Evolutionary conservation across 768 basidiomycete genomes (phyloP).

Genomic region (Russula dissimulans): DNA sequence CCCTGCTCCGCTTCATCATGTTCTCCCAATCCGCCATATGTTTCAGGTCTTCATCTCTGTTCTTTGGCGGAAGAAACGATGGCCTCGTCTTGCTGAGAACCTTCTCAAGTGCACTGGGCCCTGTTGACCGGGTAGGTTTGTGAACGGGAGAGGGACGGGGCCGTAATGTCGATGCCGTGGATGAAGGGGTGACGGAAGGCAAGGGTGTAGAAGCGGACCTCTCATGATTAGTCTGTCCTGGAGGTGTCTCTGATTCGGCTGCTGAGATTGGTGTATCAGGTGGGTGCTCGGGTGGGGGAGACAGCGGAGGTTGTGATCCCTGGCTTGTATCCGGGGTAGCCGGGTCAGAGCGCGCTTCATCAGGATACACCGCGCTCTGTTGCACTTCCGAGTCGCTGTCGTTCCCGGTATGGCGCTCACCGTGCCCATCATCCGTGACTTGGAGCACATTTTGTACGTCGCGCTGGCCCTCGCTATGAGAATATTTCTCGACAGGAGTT

Average conservation of each 20-base stretch:
- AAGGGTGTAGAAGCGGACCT: conserved; percentile 20
- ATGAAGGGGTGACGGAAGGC: conserved; percentile 27
- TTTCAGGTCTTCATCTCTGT: conserved; percentile 63
- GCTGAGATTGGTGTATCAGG: conserved; percentile 17
- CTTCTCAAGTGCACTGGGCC: conserved; percentile 68
- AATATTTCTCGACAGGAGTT: neutral
- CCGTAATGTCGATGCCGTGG: conserved; percentile 21
- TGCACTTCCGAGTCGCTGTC: neutral
- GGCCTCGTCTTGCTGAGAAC: conserved; percentile 82
- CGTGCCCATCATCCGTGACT: neutral
- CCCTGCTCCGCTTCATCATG: conserved; percentile 80
- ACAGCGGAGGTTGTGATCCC: neutral
- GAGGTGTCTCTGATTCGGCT: neutral
- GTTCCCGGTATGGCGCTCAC: neutral
- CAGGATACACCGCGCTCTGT: neutral
- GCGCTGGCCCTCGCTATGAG: neutral
- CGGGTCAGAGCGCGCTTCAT: neutral
- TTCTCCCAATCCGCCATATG: conserved; percentile 79
- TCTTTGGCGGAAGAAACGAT: conserved; percentile 76
- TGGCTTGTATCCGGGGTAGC: neutral
- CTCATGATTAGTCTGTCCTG: neutral
- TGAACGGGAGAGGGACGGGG: conserved; percentile 21
- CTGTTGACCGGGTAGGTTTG: conserved; percentile 42
- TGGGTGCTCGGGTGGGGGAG: conserved; percentile 2
- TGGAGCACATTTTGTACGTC: neutral